A percentile compares a stretch with the other conserved stretches of the same genome.
Conservation (phyloP, 2,329 filamentous ascomycete species). For the Ramichloridium luteum region DNA sequence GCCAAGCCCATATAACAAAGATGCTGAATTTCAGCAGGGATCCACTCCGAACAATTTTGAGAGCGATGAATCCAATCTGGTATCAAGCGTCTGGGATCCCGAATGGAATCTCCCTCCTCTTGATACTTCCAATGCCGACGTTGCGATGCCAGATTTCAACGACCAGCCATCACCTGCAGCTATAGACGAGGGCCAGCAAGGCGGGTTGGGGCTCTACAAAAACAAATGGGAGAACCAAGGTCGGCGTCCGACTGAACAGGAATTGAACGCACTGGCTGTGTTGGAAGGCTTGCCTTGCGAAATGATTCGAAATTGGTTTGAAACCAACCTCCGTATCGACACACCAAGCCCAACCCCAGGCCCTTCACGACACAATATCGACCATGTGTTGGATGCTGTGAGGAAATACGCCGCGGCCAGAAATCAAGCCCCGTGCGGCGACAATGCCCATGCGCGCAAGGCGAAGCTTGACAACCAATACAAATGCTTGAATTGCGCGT, state of each 20-base stretch:
- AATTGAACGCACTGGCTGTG: background rate
- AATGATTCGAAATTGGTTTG: background rate
- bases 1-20: too few species aligned
- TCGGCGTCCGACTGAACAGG: background rate
- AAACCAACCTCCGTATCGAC: background rate
- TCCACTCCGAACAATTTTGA: too few species aligned
- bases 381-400: too few species aligned
- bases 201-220: background rate
- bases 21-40: too few species aligned
- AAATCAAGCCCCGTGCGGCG: background rate
- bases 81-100: too few species aligned
- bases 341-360: background rate
- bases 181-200: too few species aligned
- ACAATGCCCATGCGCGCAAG: background rate
- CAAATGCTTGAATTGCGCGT: conserved; percentile 1
- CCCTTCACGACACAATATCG: background rate
- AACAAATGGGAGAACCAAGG: background rate
- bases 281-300: background rate
- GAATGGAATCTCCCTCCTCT: too few species aligned
- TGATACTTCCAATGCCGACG: too few species aligned
- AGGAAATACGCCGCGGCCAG: background rate
- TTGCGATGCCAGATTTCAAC: too few species aligned
- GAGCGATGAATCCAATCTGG: too few species aligned
- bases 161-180: too few species aligned
- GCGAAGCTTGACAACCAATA: background rate